phyloP scores from a whole-genome alignment of 2,329 filamentous ascomycete species.

The Colletotrichum truncatum region DNA sequence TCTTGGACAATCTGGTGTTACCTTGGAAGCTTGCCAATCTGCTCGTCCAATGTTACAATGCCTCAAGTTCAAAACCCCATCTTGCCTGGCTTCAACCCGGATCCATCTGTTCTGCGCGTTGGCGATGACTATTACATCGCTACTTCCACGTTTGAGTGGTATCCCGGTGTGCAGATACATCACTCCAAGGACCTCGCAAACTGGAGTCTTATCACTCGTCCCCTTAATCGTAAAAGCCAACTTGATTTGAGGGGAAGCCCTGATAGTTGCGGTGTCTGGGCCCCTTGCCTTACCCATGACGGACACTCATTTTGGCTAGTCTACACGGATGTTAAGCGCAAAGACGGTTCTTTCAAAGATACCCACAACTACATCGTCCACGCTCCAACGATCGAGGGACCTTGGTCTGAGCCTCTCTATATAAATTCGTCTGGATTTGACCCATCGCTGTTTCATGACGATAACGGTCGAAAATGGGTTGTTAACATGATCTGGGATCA shows the following conservation, averaged over 20 bases:
- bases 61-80: slow-evolving; percentile 62
- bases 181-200: slow-evolving; percentile 63
- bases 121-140: slow-evolving; percentile 64
- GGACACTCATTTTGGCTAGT: slow-evolving; percentile 70
- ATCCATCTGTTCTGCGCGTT: slow-evolving; percentile 63
- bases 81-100: slow-evolving; percentile 64
- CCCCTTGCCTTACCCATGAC: slow-evolving; percentile 70
- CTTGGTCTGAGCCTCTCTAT: slow-evolving; percentile 70
- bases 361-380: slow-evolving; percentile 71
- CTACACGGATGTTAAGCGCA: slow-evolving; percentile 73
- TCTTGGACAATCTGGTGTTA: too few species aligned
- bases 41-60: slow-evolving; percentile 43
- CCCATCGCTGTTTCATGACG: slow-evolving; percentile 67
- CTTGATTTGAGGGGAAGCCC: slow-evolving; percentile 68
- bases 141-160: slow-evolving; percentile 66
- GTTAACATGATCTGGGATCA: slow-evolving; percentile 67
- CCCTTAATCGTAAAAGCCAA: slow-evolving; percentile 58
- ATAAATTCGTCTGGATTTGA: slow-evolving; percentile 71
- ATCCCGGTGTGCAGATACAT: slow-evolving; percentile 63
- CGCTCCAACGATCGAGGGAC: slow-evolving; percentile 61
- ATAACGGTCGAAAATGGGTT: slow-evolving; percentile 64
- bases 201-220: slow-evolving; percentile 57
- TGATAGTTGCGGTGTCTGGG: slow-evolving; percentile 71
- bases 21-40: too few species aligned
- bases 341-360: slow-evolving; percentile 73